Evolutionary conservation across 192 early-diverging fungal genomes (phyloP), one percentile per base, ranked within the genome.

Genomic region (Entomortierella lignicola): DNA sequence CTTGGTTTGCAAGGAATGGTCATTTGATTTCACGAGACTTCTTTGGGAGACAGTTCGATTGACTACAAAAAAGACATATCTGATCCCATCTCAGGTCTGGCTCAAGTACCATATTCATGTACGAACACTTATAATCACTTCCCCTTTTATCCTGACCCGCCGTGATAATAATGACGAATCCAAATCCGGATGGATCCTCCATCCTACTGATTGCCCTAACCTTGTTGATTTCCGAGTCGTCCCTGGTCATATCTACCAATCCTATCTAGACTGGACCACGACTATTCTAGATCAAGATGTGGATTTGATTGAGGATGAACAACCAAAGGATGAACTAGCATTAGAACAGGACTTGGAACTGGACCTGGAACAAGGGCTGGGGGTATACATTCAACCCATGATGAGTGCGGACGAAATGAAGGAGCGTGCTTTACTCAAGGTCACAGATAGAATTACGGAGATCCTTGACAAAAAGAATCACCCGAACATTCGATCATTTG

Each of bases 81-180:
- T 10, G 15, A 21, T 50, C 4, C 47, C 47, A 4, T 50, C 3
- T 17, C 7, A 15, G 6, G 47, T 50, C 47, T 50, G 47, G 47
- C 47, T 50, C 47, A 50, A 50, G 21, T 50, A 50, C 47, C 47
- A 50, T 17, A 50, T 17, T 50, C 47, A n/a, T 50, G 47, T 50
- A 4, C 15, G 47, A 2, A 50, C 47, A n/a, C 47, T 50, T 17
- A 50, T 50, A 4, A 50, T 50, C 21, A 4, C 7, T n/a, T 17
- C 15, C 4, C 15, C 47, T 50, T 50, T 21, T n/a, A 17, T 50
- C 21, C 21, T 50, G 47, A 15, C 15, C 47, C 18, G 5, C 47
- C 15, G 21, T 17, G 15, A 17, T 50, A 3, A 50, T 3, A 17
- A 50, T 17, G 18, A 50, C 47, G 21, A 17, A 4, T 4, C 7